A percentile compares a stretch with the other conserved stretches of the same genome.
Evolutionary conservation across 2,329 filamentous ascomycete species (phyloP).

Genomic region (Colletotrichum liriopes): DNA sequence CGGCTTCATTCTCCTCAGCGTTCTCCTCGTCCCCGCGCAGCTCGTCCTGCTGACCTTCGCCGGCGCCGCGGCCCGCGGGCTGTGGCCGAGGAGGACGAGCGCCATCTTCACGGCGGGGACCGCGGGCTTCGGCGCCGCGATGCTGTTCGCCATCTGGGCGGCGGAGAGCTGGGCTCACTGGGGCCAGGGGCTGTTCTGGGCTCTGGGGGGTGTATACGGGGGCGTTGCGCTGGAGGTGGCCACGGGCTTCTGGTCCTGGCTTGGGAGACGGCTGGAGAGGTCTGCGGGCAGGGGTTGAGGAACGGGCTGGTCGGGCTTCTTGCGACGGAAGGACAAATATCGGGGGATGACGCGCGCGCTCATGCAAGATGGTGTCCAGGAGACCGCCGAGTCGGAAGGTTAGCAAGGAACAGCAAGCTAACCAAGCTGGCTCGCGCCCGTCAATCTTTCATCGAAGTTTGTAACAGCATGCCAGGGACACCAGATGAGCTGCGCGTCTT

Average conservation of each 20-base stretch:
- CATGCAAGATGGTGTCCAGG: background rate
- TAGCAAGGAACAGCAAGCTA: background rate
- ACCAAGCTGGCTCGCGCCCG: background rate
- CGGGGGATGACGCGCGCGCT: background rate
- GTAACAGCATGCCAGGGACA: background rate
- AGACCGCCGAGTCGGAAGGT: background rate
- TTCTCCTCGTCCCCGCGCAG: background rate
- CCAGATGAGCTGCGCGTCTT: background rate
- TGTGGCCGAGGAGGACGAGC: background rate
- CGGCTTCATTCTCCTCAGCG: background rate
- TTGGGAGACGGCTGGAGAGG: background rate
- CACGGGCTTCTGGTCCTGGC: background rate
- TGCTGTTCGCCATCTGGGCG: background rate
- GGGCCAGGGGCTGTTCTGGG: background rate
- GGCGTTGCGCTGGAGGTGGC: background rate
- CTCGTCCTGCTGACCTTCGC: background rate
- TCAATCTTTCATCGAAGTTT: background rate
- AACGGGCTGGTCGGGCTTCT: background rate
- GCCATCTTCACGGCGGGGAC: background rate
- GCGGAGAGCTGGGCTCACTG: background rate
- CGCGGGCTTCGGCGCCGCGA: background rate
- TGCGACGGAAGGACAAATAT: background rate
- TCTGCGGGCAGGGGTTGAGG: background rate
- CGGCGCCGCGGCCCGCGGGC: background rate
- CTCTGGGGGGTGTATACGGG: background rate